Evolutionary conservation across 768 basidiomycete genomes (phyloP), one percentile per base, ranked within the genome.

Genomic region (Leccinellum albellum): DNA sequence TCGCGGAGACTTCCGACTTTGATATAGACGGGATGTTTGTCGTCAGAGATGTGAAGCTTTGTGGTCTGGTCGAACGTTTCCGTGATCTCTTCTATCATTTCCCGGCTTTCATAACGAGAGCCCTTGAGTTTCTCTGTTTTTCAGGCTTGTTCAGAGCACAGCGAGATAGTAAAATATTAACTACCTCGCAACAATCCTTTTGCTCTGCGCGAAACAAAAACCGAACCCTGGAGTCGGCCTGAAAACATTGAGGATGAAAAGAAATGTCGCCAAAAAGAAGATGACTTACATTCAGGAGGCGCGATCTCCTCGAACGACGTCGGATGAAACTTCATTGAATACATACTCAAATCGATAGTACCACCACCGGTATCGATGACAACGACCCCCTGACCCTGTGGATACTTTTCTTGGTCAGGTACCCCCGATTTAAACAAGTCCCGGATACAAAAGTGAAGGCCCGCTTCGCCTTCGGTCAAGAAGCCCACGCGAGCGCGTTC

Each of bases 381-480:
- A 10, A 81, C 68, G 6, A 81, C 63, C 0, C 73, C 73, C 24
- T 71, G 60, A 0, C 70, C 71, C 1, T 56, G 29, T 53, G 72
- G 49, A 15, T 56, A 20, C 3, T 52, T 50, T 7, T 3, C 40
- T 35, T 64, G 49, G 14, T 66, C 50, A 3, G 50, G 53, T 7
- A 29, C 13, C 9, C 64, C 64, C 0, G 63, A 56, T 4, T 57
- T 10, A 5, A 60, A 56, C 50, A 66, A 15, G 55, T 75, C 77
- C 52, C 73, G 66, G 42, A 84, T 70, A 45, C 82, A 83, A 59
- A 79, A 84, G 61, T 85, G 79, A 14, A 84, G 66, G 59, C 79
- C 81, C 0, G 84, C 84, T 65, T 86, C 84, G 0, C 84, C 83
- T 56, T 85, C 84, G 0, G 83, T 82, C 9, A 85, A 74, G 44